Conservation (phyloP, 306 rosid genomes). For the Quercus aquifolioides region DNA sequence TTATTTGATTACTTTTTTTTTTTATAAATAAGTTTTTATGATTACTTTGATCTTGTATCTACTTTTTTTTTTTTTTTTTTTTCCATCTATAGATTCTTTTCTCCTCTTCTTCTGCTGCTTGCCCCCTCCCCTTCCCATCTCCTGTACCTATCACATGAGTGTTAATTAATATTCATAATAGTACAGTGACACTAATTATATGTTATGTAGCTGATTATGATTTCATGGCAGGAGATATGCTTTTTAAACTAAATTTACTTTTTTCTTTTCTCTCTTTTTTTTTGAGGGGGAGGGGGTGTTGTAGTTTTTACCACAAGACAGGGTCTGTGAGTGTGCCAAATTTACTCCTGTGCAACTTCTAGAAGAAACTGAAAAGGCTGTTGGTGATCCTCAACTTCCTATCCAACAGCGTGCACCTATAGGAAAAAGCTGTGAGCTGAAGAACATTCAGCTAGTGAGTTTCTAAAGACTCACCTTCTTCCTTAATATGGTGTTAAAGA, state of each 20-base stretch:
- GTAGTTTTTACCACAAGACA: conserved; percentile 92
- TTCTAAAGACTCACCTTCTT: conserved; percentile 8
- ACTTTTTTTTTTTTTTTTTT: neutral
- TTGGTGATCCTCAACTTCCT: conserved; percentile 86
- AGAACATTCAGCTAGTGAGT: conserved; percentile 68
- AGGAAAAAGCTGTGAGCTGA: conserved; percentile 67
- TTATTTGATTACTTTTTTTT: no score
- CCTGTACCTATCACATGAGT: no score
- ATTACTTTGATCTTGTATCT: no score
- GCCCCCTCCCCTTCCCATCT: no score
- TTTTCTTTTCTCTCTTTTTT: neutral
- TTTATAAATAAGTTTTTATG: no score
- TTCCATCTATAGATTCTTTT: neutral
- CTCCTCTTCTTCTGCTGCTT: conserved; percentile 29
- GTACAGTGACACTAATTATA: no score
- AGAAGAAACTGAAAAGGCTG: conserved; percentile 94
- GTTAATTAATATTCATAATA: no score
- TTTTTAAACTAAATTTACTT: neutral
- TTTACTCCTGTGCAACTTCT: conserved; percentile 84
- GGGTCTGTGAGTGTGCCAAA: conserved; percentile 95
- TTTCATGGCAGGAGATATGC: no score
- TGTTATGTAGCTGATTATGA: no score
- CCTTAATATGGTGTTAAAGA: neutral
- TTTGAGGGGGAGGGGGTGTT: conserved; percentile 9
- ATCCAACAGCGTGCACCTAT: conserved; percentile 66